A percentile compares a stretch with the other conserved stretches of the same genome.
Evolutionary conservation across 331 rosid genomes (phyloP).

Genomic region (Phaseolus coccineus): DNA sequence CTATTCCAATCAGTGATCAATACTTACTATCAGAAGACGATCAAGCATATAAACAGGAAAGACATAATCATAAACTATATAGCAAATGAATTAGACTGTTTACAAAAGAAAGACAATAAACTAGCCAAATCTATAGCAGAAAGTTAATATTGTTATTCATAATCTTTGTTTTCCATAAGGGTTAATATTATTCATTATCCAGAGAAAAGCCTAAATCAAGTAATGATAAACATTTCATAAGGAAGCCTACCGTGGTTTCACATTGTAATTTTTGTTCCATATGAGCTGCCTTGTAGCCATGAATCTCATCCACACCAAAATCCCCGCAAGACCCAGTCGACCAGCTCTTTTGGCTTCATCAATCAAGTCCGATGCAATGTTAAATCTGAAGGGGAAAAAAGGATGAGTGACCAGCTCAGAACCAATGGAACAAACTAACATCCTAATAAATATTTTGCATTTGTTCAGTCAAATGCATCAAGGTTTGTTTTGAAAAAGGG

Average conservation of each 20-base stretch:
- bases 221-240: conserved; percentile 29
- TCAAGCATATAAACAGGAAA: conserved; percentile 28
- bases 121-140: conserved; percentile 29
- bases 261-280: conserved; percentile 99
- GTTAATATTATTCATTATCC: conserved; percentile 33
- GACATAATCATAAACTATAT: conserved; percentile 14
- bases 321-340: conserved; percentile 79
- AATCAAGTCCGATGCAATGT: conserved; percentile 93
- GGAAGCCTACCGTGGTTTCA: conserved; percentile 89
- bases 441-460: conserved; percentile 18
- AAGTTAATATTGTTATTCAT: conserved; percentile 30
- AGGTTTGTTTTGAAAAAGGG: neutral
- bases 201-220: conserved; percentile 35
- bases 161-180: conserved; percentile 27
- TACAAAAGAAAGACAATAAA: conserved; percentile 26
- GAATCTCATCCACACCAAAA: conserved; percentile 98
- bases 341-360: conserved; percentile 85
- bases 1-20: conserved; percentile 56
- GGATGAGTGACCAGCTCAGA: conserved; percentile 35
- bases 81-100: conserved; percentile 35
- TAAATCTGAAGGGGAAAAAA: conserved; percentile 68
- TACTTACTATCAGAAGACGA: conserved; percentile 41
- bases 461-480: conserved; percentile 15
- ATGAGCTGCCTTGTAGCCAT: conserved; percentile 98
- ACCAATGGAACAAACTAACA: conserved; percentile 37